Evolutionary conservation across 805 yeast genomes (phyloP).

Genomic region (Komagataella phaffii): DNA sequence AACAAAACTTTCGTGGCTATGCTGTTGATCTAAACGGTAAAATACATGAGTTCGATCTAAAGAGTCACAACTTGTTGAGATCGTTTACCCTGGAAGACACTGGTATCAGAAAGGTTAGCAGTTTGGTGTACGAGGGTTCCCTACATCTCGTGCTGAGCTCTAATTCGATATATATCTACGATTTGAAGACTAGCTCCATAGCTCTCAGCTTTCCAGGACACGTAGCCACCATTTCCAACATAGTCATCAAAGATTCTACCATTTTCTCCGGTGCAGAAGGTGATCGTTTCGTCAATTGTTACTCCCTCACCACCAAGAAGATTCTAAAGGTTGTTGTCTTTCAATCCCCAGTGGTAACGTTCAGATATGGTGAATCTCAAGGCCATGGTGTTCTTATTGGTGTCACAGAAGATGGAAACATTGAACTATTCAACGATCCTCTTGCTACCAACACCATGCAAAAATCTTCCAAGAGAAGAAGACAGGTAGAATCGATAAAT

Average conservation of each 20-base stretch:
- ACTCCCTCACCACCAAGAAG: conserved; percentile 29
- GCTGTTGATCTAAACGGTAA: conserved; percentile 44
- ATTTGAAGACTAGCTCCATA: conserved; percentile 21
- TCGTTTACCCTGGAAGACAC: conserved; percentile 25
- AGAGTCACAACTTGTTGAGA: conserved; percentile 24
- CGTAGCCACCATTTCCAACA: conserved; percentile 46
- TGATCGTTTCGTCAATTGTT: conserved; percentile 73
- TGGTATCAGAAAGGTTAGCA: conserved; percentile 9
- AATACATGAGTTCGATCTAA: conserved; percentile 49
- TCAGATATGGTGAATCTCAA: conserved; percentile 24
- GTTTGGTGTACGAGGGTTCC: conserved; percentile 11
- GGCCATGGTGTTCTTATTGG: conserved; percentile 27
- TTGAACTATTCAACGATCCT: conserved; percentile 62
- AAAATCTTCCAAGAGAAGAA: background rate
- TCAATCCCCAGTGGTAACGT: conserved; percentile 40
- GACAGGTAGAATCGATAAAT: conserved; percentile 32
- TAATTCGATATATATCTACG: conserved; percentile 46
- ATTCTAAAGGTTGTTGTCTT: conserved; percentile 52
- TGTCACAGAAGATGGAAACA: conserved; percentile 60
- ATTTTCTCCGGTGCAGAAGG: conserved; percentile 63
- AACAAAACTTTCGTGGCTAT: conserved; percentile 34
- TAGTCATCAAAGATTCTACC: conserved; percentile 25
- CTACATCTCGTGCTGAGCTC: conserved; percentile 50
- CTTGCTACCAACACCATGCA: conserved; percentile 8
- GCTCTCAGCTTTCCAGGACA: conserved; percentile 61